phyloP scores from a whole-genome alignment of 2,329 filamentous ascomycete genomes.

The Colletotrichum sp. region DNA sequence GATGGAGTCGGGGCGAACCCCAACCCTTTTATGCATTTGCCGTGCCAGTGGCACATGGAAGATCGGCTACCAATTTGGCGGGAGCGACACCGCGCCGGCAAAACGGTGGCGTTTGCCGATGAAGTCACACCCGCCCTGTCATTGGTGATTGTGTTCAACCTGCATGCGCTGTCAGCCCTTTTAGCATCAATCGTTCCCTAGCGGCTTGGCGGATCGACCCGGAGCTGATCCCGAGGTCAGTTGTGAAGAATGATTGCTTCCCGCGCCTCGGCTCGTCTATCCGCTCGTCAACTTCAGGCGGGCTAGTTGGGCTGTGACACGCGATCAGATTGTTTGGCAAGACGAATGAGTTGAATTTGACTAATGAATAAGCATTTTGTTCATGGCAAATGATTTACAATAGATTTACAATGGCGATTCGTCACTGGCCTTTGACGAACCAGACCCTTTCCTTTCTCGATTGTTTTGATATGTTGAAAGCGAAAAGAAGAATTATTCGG shows the following conservation, averaged over 20 bases:
- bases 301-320: neutral
- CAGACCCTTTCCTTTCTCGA: neutral
- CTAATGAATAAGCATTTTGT: neutral
- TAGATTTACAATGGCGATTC: neutral
- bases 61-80: neutral
- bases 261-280: neutral
- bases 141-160: neutral
- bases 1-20: neutral
- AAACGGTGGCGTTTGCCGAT: slow-evolving; percentile 5
- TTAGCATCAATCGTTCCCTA: neutral
- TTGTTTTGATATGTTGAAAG: neutral
- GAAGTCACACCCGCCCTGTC: neutral
- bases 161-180: neutral
- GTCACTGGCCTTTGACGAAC: neutral
- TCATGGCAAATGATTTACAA: neutral
- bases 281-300: neutral
- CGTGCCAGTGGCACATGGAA: neutral
- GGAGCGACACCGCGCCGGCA: neutral
- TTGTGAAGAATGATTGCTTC: neutral
- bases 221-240: neutral
- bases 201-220: neutral
- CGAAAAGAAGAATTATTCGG: neutral
- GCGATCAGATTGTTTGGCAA: neutral
- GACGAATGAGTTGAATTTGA: neutral
- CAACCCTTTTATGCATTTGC: neutral